Conservation (phyloP, 345 rosid genomes). For the Passiflora organensis region DNA sequence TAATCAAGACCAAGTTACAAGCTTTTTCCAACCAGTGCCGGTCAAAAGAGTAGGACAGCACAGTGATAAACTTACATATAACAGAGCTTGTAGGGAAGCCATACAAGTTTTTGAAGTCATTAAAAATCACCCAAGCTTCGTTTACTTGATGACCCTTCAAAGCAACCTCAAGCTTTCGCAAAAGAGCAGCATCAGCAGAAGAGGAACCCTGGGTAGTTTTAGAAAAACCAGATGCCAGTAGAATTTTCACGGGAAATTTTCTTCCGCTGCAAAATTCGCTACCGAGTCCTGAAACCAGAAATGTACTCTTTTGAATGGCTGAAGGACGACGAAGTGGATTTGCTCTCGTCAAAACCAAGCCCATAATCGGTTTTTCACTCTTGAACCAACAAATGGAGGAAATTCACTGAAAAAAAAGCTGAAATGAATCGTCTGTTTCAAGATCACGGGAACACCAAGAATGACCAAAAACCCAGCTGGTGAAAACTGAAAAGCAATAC, state of each 20-base stretch:
- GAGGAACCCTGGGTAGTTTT: conserved; percentile 1
- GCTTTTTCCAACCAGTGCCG: conserved; percentile 55
- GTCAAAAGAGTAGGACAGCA: conserved; percentile 57
- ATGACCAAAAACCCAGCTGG: background rate
- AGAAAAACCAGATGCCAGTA: background rate
- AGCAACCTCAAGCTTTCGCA: conserved; percentile 56
- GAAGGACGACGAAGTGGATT: background rate
- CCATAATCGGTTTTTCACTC: background rate
- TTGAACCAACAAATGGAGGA: background rate
- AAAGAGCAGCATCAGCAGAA: conserved; percentile 40
- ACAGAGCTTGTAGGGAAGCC: conserved; percentile 43
- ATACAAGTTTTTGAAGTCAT: conserved; percentile 50
- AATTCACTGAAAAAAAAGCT: too few relatives aligned
- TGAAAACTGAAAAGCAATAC: background rate
- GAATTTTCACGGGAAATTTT: background rate
- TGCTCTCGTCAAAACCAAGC: background rate
- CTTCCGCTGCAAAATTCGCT: background rate
- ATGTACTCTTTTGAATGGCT: background rate
- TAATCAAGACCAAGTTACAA: conserved; percentile 33
- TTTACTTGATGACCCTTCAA: conserved; percentile 36
- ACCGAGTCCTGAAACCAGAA: background rate
- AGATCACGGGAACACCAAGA: too few relatives aligned
- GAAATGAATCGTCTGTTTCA: background rate
- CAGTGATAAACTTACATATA: conserved; percentile 46
- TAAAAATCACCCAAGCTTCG: conserved; percentile 67